Evolutionary conservation across 1,284 basidiomycete genomes (phyloP).

Genomic region (Trichosporon sp.): DNA sequence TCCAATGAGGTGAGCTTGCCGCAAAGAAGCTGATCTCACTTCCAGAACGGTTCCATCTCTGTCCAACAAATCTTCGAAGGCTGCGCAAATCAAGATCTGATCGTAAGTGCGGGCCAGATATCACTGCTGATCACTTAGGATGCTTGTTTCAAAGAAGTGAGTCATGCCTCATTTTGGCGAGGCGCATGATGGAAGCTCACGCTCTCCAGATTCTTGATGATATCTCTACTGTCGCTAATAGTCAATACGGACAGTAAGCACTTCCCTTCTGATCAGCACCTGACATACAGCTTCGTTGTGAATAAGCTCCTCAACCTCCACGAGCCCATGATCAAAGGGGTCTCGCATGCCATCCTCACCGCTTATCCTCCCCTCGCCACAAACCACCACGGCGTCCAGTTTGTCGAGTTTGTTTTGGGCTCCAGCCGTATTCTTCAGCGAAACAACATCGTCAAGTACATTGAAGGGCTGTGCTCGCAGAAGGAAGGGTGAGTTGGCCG

Average conservation of each 20-base stretch:
- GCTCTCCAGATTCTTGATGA: conserved; percentile 29
- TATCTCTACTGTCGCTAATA: conserved; percentile 38
- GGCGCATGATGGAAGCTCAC: background rate
- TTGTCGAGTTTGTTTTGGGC: conserved; percentile 35
- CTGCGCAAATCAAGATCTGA: conserved; percentile 36
- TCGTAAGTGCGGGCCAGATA: conserved; percentile 17
- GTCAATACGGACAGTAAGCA: conserved; percentile 42
- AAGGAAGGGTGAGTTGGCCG: conserved; percentile 31
- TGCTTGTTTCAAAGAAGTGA: conserved; percentile 37
- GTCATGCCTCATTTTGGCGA: too few relatives aligned
- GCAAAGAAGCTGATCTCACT: background rate
- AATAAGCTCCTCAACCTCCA: conserved; percentile 36
- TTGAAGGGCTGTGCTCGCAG: conserved; percentile 34
- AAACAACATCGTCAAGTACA: conserved; percentile 31
- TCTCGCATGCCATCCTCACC: conserved; percentile 31
- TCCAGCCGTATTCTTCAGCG: conserved; percentile 24
- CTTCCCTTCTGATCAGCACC: too few relatives aligned
- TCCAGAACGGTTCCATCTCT: conserved; percentile 42
- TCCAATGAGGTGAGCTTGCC: conserved; percentile 30
- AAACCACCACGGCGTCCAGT: conserved; percentile 43
- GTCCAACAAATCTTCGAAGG: conserved; percentile 45
- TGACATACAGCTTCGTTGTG: conserved; percentile 34
- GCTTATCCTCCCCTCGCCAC: conserved; percentile 41
- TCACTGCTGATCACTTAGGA: conserved; percentile 18
- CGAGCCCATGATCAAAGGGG: conserved; percentile 24